These are phyloP conservation scores for Trichophyton benhamiae DNA, from an alignment of 2,329 filamentous ascomycete species.

Conservation along the genomic window DNA sequence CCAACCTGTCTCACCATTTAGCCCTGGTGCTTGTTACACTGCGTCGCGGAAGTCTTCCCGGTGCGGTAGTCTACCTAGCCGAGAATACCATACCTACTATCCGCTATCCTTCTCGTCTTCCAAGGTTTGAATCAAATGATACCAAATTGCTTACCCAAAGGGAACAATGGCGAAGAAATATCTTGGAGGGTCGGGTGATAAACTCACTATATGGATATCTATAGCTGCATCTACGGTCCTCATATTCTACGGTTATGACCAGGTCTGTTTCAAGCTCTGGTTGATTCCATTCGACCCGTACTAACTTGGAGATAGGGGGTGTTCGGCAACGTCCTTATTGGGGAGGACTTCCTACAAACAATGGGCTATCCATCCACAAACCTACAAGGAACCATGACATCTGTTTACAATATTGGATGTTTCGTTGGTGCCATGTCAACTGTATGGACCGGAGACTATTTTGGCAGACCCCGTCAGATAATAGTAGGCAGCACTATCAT, in stretches of 20 bases:
- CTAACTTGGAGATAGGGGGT: slow-evolving; percentile 9
- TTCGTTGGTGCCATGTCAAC: slow-evolving; percentile 5
- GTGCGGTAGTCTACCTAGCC: not conserved
- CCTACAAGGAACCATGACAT: slow-evolving; percentile 13
- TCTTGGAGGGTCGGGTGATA: slow-evolving; percentile 39
- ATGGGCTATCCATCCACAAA: slow-evolving; percentile 9
- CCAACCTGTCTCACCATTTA: not conserved
- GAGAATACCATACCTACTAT: not conserved
- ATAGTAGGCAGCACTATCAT: slow-evolving; percentile 43
- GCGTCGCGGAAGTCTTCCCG: not conserved
- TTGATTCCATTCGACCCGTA: not conserved
- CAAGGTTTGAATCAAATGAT: not conserved
- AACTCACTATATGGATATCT: slow-evolving; percentile 42
- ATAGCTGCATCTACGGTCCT: slow-evolving; percentile 40
- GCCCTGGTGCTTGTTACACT: not conserved
- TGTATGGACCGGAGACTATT: slow-evolving; percentile 11
- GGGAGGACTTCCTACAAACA: slow-evolving; percentile 14
- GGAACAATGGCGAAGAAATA: slow-evolving; percentile 36
- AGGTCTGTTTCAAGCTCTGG: slow-evolving; percentile 18
- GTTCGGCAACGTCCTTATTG: slow-evolving; percentile 13
- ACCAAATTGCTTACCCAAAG: not conserved
- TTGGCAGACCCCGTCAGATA: slow-evolving; percentile 29
- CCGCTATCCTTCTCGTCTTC: not conserved
- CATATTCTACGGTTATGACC: slow-evolving; percentile 39
- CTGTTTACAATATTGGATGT: slow-evolving; percentile 31